Evolutionary conservation across 2,329 filamentous ascomycete genomes (phyloP).

Genomic region (Cadophora gregata): DNA sequence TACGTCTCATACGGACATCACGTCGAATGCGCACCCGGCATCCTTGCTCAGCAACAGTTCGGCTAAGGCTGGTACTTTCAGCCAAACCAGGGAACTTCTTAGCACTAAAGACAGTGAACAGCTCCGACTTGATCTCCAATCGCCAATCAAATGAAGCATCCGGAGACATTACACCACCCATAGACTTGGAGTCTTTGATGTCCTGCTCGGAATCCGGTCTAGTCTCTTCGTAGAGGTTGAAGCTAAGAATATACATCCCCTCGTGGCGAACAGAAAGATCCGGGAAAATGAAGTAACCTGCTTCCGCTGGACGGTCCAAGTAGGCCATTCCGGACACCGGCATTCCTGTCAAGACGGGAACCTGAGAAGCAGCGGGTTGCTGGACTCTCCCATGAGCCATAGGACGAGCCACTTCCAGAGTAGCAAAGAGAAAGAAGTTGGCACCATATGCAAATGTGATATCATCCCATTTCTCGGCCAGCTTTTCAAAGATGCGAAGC

Average conservation of each 20-base stretch:
- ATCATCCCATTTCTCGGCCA: conserved; percentile 56
- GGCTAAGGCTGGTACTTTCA: conserved; percentile 87
- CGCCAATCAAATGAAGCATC: conserved; percentile 74
- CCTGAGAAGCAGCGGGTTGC: conserved; percentile 61
- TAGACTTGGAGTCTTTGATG: conserved; percentile 46
- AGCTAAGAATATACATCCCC: conserved; percentile 87
- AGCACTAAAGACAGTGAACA: conserved; percentile 91
- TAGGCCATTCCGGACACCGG: conserved; percentile 96
- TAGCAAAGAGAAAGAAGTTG: conserved; percentile 97
- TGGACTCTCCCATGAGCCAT: conserved; percentile 82
- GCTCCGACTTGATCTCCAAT: conserved; percentile 85
- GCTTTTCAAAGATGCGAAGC: conserved; percentile 81
- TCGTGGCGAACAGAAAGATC: conserved; percentile 96
- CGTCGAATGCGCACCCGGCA: conserved; percentile 95
- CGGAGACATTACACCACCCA: conserved; percentile 44
- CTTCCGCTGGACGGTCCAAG: conserved; percentile 79
- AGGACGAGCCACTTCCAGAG: conserved; percentile 82
- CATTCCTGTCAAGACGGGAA: conserved; percentile 89
- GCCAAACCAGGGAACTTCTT: conserved; percentile 98
- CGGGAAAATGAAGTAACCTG: conserved; percentile 96
- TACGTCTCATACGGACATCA: conserved; percentile 89
- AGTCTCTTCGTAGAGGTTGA: conserved; percentile 92
- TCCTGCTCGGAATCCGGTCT: conserved; percentile 76
- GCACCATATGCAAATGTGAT: conserved; percentile 92
- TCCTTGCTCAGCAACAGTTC: conserved; percentile 92